phyloP scores from a whole-genome alignment of 805 yeast species.

The Ogataea minuta region DNA sequence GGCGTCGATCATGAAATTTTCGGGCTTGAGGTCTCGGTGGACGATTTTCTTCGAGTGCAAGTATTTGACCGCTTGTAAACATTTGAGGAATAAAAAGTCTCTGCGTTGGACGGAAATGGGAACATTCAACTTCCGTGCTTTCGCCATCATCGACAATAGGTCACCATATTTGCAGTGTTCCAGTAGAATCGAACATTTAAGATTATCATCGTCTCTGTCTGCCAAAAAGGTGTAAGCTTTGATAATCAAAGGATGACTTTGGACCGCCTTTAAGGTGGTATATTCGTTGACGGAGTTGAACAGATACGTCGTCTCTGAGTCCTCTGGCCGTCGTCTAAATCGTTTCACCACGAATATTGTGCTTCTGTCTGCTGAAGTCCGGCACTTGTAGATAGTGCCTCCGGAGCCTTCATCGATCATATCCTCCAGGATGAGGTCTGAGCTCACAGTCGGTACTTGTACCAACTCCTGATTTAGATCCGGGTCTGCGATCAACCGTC shows the following conservation, averaged over 20 bases:
- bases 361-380: constrained; percentile 5
- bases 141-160: constrained; percentile 41
- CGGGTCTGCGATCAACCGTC: no score
- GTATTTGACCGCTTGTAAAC: constrained; percentile 47
- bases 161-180: constrained; percentile 49
- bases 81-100: constrained; percentile 49
- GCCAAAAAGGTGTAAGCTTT: constrained; percentile 16
- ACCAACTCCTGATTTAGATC: constrained; percentile 1
- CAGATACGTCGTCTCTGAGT: constrained; percentile 9
- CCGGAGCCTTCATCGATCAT: constrained; percentile 33
- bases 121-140: constrained; percentile 37
- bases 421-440: constrained; percentile 15
- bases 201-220: constrained; percentile 3
- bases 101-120: constrained; percentile 35
- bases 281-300: constrained; percentile 31
- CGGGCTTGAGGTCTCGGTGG: constrained; percentile 56
- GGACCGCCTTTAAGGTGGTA: constrained; percentile 19
- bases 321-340: constrained; percentile 9
- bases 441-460: constrained; percentile 13
- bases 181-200: constrained; percentile 35
- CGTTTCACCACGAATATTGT: constrained; percentile 16
- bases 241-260: constrained; percentile 9
- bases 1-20: constrained; percentile 46
- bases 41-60: constrained; percentile 43
- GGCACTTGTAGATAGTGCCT: constrained; percentile 27